A percentile compares a stretch with the other conserved stretches of the same genome.
phyloP scores from a whole-genome alignment of 2,329 filamentous ascomycete species.

The Phialocephala subalpina region DNA sequence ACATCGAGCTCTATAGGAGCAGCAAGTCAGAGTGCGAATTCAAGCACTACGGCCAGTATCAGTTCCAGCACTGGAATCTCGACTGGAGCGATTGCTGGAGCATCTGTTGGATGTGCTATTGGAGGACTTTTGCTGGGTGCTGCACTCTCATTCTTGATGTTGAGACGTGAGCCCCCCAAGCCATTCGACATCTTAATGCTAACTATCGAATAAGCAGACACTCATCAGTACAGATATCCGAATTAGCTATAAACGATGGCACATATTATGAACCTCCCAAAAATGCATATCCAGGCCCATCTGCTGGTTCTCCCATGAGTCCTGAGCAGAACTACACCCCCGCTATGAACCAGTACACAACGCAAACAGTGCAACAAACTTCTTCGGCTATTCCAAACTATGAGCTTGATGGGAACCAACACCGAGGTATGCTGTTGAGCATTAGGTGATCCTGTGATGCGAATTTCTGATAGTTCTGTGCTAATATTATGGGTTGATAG shows the following conservation, averaged over 20 bases:
- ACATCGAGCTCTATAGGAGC: not conserved
- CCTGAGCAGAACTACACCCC: not conserved
- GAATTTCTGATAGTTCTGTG: not conserved
- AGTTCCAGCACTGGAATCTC: not conserved
- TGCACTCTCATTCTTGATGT: not conserved
- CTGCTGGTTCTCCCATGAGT: not conserved
- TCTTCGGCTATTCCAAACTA: not conserved
- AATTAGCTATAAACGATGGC: not conserved
- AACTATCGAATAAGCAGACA: not conserved
- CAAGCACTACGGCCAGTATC: not conserved
- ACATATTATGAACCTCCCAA: not conserved
- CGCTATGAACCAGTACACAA: not conserved
- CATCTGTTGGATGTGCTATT: slow-evolving; percentile 6
- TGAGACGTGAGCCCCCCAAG: not conserved
- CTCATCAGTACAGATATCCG: not conserved
- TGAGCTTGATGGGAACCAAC: not conserved
- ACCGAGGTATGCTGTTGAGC: not conserved
- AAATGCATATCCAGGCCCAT: not conserved
- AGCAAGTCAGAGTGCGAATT: not conserved
- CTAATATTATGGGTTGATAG: not conserved
- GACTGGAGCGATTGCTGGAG: not conserved
- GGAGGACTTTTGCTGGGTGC: not conserved
- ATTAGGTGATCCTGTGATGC: not conserved
- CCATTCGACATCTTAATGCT: not conserved
- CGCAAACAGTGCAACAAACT: not conserved